Percentiles rank a stretch among this genome's conserved stretches.
Conservation (phyloP, 768 basidiomycete genomes). For the Peribolospora kevripleyi region DNA sequence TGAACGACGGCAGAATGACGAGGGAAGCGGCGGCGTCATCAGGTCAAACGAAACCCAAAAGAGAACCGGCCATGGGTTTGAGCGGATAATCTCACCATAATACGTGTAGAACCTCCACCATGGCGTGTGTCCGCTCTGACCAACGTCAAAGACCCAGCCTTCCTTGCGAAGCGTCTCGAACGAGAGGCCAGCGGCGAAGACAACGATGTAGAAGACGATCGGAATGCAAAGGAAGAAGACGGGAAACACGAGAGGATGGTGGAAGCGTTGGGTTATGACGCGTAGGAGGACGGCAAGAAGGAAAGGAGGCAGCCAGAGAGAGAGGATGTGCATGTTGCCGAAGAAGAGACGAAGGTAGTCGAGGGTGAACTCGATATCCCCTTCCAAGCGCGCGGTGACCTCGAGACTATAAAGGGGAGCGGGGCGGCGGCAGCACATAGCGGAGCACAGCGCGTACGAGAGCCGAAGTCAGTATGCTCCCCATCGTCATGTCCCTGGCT, state of each 20-base stretch:
- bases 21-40: neutral
- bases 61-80: neutral
- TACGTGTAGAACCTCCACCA: slow-evolving; percentile 78
- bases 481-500: neutral
- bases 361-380: slow-evolving; percentile 46
- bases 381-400: slow-evolving; percentile 50
- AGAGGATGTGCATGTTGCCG: slow-evolving; percentile 34
- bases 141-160: slow-evolving; percentile 76
- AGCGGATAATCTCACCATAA: slow-evolving; percentile 32
- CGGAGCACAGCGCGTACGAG: neutral
- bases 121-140: slow-evolving; percentile 20
- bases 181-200: slow-evolving; percentile 37
- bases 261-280: slow-evolving; percentile 48
- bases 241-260: slow-evolving; percentile 81
- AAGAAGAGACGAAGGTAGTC: slow-evolving; percentile 45
- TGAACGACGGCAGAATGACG: slow-evolving; percentile 15
- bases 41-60: neutral
- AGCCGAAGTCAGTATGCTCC: neutral
- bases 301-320: slow-evolving; percentile 39
- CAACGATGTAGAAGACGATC: slow-evolving; percentile 54
- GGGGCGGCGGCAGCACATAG: neutral
- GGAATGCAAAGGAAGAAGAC: slow-evolving; percentile 36
- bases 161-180: slow-evolving; percentile 32
- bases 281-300: slow-evolving; percentile 50
- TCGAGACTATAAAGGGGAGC: slow-evolving; percentile 32